Percentiles rank a stretch among this genome's conserved stretches.
Evolutionary conservation across 169 alveolate genomes (phyloP).

Genomic region (Babesia caballi): DNA sequence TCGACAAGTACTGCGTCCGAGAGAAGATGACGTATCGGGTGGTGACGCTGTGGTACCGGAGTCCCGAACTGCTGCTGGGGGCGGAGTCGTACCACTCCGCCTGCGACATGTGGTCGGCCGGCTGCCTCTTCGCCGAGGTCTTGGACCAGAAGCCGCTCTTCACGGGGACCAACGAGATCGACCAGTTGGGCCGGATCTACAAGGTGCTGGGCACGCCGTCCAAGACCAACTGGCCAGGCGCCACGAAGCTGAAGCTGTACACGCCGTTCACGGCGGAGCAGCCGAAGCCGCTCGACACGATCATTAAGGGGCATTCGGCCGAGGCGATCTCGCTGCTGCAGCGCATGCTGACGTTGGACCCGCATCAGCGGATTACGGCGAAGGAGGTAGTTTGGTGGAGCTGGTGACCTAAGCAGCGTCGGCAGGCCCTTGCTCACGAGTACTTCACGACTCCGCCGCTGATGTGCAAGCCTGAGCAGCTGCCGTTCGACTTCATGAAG

Average conservation of each 20-base stretch:
- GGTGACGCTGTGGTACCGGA: conserved; percentile 92
- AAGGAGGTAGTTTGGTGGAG: conserved; percentile 45
- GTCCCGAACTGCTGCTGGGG: conserved; percentile 93
- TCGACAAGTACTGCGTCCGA: conserved; percentile 61
- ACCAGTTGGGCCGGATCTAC: conserved; percentile 82
- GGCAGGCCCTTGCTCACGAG: conserved; percentile 76
- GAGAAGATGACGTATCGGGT: conserved; percentile 83
- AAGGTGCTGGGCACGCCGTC: conserved; percentile 82
- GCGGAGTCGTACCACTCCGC: conserved; percentile 86
- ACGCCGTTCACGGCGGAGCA: conserved; percentile 66
- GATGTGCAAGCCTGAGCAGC: conserved; percentile 64
- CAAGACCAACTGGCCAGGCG: conserved; percentile 88
- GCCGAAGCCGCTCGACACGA: conserved; percentile 49
- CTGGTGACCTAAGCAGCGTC: neutral
- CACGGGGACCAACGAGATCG: conserved; percentile 85
- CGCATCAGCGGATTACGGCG: conserved; percentile 80
- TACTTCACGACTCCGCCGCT: conserved; percentile 73
- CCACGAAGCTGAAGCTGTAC: conserved; percentile 67
- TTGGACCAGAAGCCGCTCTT: conserved; percentile 83
- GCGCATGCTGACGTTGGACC: conserved; percentile 69
- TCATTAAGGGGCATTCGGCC: conserved; percentile 40
- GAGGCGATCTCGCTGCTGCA: conserved; percentile 64
- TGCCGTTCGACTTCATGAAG: conserved; percentile 48
- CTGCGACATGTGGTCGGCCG: conserved; percentile 92
- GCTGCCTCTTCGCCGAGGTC: conserved; percentile 92